Evolutionary conservation across 2,329 filamentous ascomycete species (phyloP).

Genomic region (Nemania abortiva): DNA sequence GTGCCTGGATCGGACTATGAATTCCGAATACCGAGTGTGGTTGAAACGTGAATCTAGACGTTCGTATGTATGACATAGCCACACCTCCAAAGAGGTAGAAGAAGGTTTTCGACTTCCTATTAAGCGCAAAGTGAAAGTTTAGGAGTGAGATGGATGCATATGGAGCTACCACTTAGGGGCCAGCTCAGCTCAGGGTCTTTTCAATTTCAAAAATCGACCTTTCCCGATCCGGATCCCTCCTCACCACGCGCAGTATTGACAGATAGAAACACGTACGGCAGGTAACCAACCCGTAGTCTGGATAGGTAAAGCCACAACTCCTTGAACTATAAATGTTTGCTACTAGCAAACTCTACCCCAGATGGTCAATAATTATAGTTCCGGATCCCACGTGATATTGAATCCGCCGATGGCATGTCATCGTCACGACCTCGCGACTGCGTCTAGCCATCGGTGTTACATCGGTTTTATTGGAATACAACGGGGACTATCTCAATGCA

Average conservation of each 20-base stretch:
- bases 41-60: background rate
- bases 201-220: background rate
- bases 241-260: background rate
- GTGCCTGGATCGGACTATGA: background rate
- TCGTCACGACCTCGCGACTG: background rate
- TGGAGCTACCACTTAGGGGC: background rate
- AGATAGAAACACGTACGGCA: background rate
- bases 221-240: background rate
- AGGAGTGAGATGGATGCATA: background rate
- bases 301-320: background rate
- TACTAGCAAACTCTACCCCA: background rate
- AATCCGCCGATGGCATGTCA: background rate
- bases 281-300: background rate
- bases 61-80: constrained; percentile 3
- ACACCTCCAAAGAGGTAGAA: background rate
- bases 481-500: background rate
- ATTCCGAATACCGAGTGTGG: background rate
- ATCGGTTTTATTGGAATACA: background rate
- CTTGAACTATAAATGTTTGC: background rate
- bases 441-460: background rate
- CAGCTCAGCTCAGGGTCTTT: background rate
- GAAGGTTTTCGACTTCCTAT: background rate
- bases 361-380: background rate
- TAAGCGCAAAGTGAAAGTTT: background rate
- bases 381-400: background rate